These are phyloP conservation scores for Geotrichum europaeum DNA, from an alignment of 1,139 yeast genomes.

Conservation along the genomic window DNA sequence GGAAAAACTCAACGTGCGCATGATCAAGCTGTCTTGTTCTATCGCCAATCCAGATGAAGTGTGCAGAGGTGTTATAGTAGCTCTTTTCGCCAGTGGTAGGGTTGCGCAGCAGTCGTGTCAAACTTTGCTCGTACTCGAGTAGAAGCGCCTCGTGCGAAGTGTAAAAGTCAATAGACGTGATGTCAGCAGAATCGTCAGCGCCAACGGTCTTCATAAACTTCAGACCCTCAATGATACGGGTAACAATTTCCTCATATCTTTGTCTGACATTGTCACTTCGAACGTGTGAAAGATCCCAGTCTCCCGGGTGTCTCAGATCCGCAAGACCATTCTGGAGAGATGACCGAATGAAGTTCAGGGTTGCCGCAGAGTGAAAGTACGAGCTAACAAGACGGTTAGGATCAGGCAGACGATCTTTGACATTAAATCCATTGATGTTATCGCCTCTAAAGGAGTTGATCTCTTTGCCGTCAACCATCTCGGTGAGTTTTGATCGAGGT, in stretches of 20 bases:
- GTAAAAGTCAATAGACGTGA: conserved; percentile 37
- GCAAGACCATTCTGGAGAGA: conserved; percentile 39
- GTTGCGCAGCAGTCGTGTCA: conserved; percentile 34
- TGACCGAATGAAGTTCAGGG: conserved; percentile 38
- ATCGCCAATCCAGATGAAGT: conserved; percentile 44
- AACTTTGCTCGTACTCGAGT: conserved; percentile 40
- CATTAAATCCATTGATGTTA: conserved; percentile 40
- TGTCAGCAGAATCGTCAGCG: conserved; percentile 31
- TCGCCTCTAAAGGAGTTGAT: conserved; percentile 42
- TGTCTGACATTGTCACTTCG: conserved; percentile 33
- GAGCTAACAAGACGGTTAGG: conserved; percentile 40
- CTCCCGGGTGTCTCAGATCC: conserved; percentile 38
- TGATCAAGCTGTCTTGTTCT: conserved; percentile 42
- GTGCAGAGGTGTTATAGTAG: conserved; percentile 42
- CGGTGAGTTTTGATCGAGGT: conserved; percentile 41
- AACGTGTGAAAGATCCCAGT: conserved; percentile 42
- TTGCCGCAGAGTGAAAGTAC: conserved; percentile 43
- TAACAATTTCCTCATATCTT: conserved; percentile 37
- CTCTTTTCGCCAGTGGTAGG: conserved; percentile 24
- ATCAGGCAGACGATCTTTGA: conserved; percentile 37
- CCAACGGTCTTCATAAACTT: conserved; percentile 39
- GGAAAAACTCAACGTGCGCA: conserved; percentile 43
- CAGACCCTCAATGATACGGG: conserved; percentile 36
- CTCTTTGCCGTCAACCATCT: conserved; percentile 38
- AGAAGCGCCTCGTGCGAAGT: conserved; percentile 42